phyloP scores from a whole-genome alignment of 1,284 basidiomycete genomes.

The Apiotrichum domesticum region DNA sequence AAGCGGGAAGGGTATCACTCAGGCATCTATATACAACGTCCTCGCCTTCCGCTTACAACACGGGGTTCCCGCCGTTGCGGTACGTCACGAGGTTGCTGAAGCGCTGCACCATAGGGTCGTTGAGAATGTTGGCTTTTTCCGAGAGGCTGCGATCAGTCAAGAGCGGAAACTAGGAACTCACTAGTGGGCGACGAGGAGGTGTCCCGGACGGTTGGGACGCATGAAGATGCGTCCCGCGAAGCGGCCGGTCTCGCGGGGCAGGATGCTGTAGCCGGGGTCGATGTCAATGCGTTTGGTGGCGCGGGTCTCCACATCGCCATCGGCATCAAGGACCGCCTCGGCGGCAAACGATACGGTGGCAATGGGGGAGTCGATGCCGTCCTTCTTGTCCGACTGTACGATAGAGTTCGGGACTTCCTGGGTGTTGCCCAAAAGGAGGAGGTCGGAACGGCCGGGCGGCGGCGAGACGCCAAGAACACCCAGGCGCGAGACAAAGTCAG shows the following conservation, averaged over 20 bases:
- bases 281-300: neutral
- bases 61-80: neutral
- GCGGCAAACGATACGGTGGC: no score
- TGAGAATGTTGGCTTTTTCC: conserved; percentile 14
- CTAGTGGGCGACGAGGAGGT: conserved; percentile 25
- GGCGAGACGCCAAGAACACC: conserved; percentile 10
- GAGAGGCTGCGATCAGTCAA: conserved; percentile 6
- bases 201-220: conserved; percentile 18
- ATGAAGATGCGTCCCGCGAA: conserved; percentile 6
- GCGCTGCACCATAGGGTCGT: conserved; percentile 16
- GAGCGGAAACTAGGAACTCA: conserved; percentile 14
- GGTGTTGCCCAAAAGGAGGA: no score
- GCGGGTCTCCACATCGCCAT: no score
- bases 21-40: no score
- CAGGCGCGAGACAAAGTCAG: conserved; percentile 30
- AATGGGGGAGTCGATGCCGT: no score
- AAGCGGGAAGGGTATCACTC: no score
- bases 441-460: neutral
- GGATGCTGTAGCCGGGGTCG: conserved; percentile 14
- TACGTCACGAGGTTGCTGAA: conserved; percentile 15
- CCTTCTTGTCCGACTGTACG: no score
- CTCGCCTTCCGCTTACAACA: neutral
- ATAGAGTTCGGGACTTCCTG: no score
- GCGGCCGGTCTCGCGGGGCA: conserved; percentile 9
- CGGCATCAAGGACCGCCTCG: no score